These are phyloP conservation scores for Atkinsonella hypoxylon DNA, from an alignment of 2,329 filamentous ascomycete species.

Conservation along the genomic window DNA sequence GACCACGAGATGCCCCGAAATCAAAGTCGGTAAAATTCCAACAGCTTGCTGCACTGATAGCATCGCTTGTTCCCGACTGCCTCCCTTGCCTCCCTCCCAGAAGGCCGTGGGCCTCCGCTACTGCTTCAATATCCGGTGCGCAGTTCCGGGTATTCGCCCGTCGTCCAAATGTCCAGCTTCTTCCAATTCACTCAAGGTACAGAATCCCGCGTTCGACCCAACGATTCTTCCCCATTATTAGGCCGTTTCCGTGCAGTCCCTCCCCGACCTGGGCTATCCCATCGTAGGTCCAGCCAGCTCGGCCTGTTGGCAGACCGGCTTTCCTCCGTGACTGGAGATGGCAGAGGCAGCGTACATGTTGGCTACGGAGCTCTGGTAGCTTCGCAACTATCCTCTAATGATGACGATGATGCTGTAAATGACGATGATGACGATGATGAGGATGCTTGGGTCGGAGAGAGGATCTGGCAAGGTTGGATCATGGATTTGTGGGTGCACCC, in stretches of 20 bases:
- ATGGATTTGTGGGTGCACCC: conserved; percentile 50
- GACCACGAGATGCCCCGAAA: not conserved
- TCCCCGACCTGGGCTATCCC: conserved; percentile 21
- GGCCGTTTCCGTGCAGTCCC: conserved; percentile 55
- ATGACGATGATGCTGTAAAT: conserved; percentile 17
- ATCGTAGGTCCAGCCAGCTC: conserved; percentile 22
- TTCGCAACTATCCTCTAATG: conserved; percentile 25
- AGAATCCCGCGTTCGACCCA: conserved; percentile 41
- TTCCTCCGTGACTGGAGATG: conserved; percentile 12
- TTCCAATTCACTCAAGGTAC: conserved; percentile 56
- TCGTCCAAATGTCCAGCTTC: conserved; percentile 44
- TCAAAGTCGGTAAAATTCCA: not conserved
- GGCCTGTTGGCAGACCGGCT: conserved; percentile 26
- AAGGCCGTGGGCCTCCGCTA: not conserved
- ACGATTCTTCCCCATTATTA: conserved; percentile 47
- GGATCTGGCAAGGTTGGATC: conserved; percentile 24
- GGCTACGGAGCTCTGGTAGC: conserved; percentile 43
- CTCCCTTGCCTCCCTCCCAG: not conserved
- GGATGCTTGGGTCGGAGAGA: conserved; percentile 21
- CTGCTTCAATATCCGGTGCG: conserved; percentile 2
- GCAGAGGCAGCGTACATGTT: conserved; percentile 42
- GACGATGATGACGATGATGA: conserved; percentile 19
- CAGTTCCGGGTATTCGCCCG: conserved; percentile 1
- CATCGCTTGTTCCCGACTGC: not conserved
- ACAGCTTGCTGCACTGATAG: not conserved